These are phyloP conservation scores for Erigeron canadensis DNA, from an alignment of 129 eudicot genomes.

Conservation along the genomic window DNA sequence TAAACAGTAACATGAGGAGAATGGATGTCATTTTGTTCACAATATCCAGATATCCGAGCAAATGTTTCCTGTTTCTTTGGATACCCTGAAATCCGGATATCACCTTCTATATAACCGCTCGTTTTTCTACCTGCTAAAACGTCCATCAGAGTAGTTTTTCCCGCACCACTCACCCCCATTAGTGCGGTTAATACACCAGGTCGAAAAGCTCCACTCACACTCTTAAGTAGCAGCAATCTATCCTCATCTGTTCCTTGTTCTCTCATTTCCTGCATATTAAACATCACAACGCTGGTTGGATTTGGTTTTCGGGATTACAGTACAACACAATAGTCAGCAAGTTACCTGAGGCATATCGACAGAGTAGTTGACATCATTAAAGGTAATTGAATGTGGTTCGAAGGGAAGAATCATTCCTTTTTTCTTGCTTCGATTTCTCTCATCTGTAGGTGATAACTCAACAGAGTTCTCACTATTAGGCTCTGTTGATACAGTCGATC, in stretches of 20 bases:
- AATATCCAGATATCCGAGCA: conserved; percentile 16
- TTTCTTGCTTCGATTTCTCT: conserved; percentile 29
- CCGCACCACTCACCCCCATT: conserved; percentile 22
- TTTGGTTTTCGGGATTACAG: too few relatives aligned
- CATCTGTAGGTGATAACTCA: conserved; percentile 30
- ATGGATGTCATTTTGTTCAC: conserved; percentile 14
- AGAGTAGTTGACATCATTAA: conserved; percentile 69
- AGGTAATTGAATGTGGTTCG: conserved; percentile 76
- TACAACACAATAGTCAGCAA: background rate
- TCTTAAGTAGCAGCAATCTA: conserved; percentile 16
- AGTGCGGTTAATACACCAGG: conserved; percentile 12
- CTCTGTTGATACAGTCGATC: conserved; percentile 49
- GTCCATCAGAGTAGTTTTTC: conserved; percentile 18
- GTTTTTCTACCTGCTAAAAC: conserved; percentile 20
- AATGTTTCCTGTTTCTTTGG: conserved; percentile 17
- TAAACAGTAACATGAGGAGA: conserved; percentile 19
- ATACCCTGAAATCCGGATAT: conserved; percentile 12
- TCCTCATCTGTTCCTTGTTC: conserved; percentile 10
- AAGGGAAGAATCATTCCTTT: conserved; percentile 85
- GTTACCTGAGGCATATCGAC: conserved; percentile 90
- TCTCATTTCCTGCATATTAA: conserved; percentile 10
- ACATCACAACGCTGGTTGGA: background rate
- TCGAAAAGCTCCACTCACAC: conserved; percentile 16
- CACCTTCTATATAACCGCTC: conserved; percentile 13
- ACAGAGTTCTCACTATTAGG: conserved; percentile 16